Evolutionary conservation across 805 yeast genomes (phyloP).

Genomic region (Candida hungchunana): DNA sequence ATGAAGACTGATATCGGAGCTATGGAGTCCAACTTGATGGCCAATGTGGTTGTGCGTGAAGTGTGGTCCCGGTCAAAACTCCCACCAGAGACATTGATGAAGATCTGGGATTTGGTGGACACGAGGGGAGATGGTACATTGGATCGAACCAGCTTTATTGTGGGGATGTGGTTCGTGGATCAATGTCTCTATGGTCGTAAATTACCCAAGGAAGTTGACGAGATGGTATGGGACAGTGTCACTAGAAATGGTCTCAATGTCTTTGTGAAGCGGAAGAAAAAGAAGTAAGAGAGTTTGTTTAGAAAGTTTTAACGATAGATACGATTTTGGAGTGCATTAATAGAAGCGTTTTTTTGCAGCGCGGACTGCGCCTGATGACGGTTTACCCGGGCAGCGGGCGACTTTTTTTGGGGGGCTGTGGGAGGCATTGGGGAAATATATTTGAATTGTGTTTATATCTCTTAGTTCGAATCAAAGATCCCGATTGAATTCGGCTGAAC

Average conservation of each 20-base stretch:
- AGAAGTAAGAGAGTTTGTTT: neutral
- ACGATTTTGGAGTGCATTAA: no score
- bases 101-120: slow-evolving; percentile 72
- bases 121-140: slow-evolving; percentile 66
- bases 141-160: slow-evolving; percentile 76
- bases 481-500: no score
- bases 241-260: slow-evolving; percentile 40
- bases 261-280: slow-evolving; percentile 24
- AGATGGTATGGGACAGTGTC: slow-evolving; percentile 78
- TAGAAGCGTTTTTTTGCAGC: no score
- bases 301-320: neutral
- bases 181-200: slow-evolving; percentile 94
- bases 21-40: slow-evolving; percentile 26
- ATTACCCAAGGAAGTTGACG: slow-evolving; percentile 65
- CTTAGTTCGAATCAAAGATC: no score
- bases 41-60: slow-evolving; percentile 57
- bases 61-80: slow-evolving; percentile 80
- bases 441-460: no score
- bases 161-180: slow-evolving; percentile 98
- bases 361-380: no score
- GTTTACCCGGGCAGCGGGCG: no score
- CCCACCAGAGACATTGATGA: slow-evolving; percentile 53
- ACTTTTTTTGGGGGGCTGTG: no score
- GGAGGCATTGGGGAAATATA: no score
- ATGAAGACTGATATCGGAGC: slow-evolving; percentile 18